Conservation (phyloP, 2,329 filamentous ascomycete genomes). For the Ophiostoma sp. region DNA sequence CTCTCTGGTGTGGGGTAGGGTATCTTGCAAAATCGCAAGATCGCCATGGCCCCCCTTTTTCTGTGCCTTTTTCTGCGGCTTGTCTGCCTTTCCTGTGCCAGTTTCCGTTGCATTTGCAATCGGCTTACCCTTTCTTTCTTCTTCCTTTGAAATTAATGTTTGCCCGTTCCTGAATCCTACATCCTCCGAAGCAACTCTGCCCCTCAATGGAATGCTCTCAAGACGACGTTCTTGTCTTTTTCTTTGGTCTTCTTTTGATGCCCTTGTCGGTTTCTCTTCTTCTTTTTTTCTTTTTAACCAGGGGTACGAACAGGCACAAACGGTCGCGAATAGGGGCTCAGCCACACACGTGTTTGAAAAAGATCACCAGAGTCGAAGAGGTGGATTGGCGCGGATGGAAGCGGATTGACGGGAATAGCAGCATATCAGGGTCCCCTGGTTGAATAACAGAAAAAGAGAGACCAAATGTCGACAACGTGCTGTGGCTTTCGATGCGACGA, state of each 20-base stretch:
- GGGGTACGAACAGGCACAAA: background rate
- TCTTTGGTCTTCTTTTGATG: too few relatives aligned
- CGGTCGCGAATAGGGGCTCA: background rate
- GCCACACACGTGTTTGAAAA: background rate
- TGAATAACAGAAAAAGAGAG: background rate
- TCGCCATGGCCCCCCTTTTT: background rate
- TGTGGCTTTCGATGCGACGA: background rate
- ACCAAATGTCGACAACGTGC: background rate
- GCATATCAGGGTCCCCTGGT: background rate
- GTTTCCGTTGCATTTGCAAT: background rate
- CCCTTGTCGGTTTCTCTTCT: background rate
- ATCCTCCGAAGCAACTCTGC: background rate
- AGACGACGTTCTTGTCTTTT: background rate
- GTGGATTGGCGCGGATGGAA: background rate
- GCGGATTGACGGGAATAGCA: constrained; percentile 6
- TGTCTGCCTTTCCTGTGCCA: background rate
- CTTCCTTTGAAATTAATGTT: background rate
- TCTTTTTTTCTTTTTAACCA: background rate
- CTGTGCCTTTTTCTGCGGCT: background rate
- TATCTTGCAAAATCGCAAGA: constrained; percentile 1
- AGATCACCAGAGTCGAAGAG: background rate
- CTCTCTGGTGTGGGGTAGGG: background rate
- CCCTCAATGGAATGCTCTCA: background rate
- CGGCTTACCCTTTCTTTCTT: background rate
- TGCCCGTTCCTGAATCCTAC: background rate